Base-by-base conservation (phyloP, 371 early-diverging fungal genomes). In the Apophysomyces variabilis region DNA sequence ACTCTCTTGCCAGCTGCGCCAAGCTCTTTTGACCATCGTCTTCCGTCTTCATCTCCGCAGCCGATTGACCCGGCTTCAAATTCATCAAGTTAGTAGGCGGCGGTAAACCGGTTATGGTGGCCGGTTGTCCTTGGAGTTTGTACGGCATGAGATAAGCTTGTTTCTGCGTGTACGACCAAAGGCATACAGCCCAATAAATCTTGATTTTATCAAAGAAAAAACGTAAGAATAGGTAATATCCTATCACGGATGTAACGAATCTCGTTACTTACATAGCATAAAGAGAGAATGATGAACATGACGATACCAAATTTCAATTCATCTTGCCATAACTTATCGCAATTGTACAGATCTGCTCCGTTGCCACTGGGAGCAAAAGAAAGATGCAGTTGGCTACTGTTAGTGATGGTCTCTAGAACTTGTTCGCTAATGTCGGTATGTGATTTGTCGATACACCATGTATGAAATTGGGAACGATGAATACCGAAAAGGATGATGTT, bases 321-420 rank as follows among this genome's bases (percentile, higher is more conserved):
- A 59, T 79, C 74, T 58, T 79, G 72, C 79, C 79, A 79, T 44
- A 79, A 50, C 41, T 72, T 75, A 9, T 74, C 63, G 60, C 79
- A 79, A 36, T 79, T 73, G 66, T 68, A 79, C 2, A 64, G 13
- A 44, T 85, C 82, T 57, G 82, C 35, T 0, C 60, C 68, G 11
- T n/a, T 18, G 7, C 11, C 9, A 60, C 35, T 65, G 16, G 69
- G 54, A 13, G 61, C n/a, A 58, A 68, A 71, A 5, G 58, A 58
- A 18, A 69, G 14, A 0, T 47, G 18, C 13, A 65, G 61, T n/a
- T 50, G 43, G 46, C 67, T 75, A 50, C 41, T 38, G 13, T 61
- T 60, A 9, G 54, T 26, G 16, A 21, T 50, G 7, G 16, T 50
- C 54, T n/a, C 54, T 8, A 47, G 14, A 21, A 60, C 61, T 50